Percentiles rank a stretch among this genome's conserved stretches.
phyloP scores from a whole-genome alignment of 1,139 yeast genomes.

The Waltiozyma sp. region DNA sequence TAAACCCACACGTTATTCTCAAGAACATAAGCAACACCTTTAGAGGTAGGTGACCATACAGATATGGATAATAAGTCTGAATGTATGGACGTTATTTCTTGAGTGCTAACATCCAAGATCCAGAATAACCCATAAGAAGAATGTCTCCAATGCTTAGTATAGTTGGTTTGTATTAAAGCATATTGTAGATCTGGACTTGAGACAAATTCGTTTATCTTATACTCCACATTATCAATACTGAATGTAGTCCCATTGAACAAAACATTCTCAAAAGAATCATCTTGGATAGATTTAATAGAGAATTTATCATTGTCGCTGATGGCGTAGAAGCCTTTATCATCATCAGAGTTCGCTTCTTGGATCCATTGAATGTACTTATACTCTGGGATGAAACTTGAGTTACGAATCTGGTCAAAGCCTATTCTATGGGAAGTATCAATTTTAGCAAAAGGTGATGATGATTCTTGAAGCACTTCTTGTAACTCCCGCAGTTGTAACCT shows the following conservation, averaged over 20 bases:
- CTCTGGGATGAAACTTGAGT: constrained; percentile 39
- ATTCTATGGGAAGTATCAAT: constrained; percentile 12
- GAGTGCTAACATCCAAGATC: constrained; percentile 36
- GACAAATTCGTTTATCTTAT: constrained; percentile 38
- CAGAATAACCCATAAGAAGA: constrained; percentile 66
- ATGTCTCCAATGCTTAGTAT: constrained; percentile 69
- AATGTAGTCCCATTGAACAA: constrained; percentile 42
- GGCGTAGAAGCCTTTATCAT: constrained; percentile 26
- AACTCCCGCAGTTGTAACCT: neutral
- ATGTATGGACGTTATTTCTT: constrained; percentile 28
- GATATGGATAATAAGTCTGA: constrained; percentile 39
- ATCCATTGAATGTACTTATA: constrained; percentile 58
- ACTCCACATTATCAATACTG: constrained; percentile 26
- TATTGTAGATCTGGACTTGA: constrained; percentile 56
- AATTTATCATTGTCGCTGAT: constrained; percentile 21
- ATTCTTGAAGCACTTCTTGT: neutral
- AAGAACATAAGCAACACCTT: constrained; percentile 54
- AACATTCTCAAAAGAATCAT: constrained; percentile 31
- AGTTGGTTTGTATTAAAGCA: constrained; percentile 47
- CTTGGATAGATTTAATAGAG: constrained; percentile 27
- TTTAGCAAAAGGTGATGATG: neutral
- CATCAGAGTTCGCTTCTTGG: constrained; percentile 30
- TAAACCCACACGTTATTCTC: constrained; percentile 57
- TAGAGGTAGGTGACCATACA: constrained; percentile 70
- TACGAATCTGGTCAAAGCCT: constrained; percentile 31